Percentiles rank a stretch among this genome's conserved stretches.
Evolutionary conservation across 2,329 filamentous ascomycete species (phyloP).

Genomic region (Mycosphaerella sp.): DNA sequence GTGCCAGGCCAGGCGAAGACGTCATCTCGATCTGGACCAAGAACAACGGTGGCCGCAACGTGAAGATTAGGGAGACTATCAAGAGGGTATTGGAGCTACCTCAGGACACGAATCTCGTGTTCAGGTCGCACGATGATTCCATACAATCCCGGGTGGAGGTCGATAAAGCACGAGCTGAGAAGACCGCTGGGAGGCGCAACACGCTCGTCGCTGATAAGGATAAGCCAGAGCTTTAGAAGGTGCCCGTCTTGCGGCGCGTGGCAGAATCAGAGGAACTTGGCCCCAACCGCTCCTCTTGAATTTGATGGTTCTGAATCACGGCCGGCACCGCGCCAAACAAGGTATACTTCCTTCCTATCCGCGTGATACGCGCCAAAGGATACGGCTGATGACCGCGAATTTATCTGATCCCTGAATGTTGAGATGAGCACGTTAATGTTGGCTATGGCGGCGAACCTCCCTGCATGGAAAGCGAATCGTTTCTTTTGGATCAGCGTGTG

Average conservation of each 20-base stretch:
- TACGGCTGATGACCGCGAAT: no score
- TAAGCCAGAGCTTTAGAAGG: neutral
- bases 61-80: constrained; percentile 97
- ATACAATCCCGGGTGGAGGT: constrained; percentile 87
- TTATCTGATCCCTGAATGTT: no score
- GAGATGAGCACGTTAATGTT: neutral
- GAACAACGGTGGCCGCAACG: constrained; percentile 84
- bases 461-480: neutral
- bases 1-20: constrained; percentile 90
- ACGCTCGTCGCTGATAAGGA: constrained; percentile 28
- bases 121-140: constrained; percentile 93
- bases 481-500: neutral
- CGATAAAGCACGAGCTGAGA: constrained; percentile 80
- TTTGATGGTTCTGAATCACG: no score
- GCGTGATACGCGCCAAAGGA: no score
- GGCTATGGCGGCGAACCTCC: neutral
- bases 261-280: no score
- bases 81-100: constrained; percentile 84
- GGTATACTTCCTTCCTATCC: no score
- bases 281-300: no score
- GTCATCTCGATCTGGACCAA: constrained; percentile 97
- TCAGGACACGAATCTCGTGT: constrained; percentile 81
- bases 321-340: no score
- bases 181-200: constrained; percentile 39
- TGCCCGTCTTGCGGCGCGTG: no score